Base-by-base conservation (phyloP, 208 protist genomes). In the Acanthamoeba castellanii region DNA sequence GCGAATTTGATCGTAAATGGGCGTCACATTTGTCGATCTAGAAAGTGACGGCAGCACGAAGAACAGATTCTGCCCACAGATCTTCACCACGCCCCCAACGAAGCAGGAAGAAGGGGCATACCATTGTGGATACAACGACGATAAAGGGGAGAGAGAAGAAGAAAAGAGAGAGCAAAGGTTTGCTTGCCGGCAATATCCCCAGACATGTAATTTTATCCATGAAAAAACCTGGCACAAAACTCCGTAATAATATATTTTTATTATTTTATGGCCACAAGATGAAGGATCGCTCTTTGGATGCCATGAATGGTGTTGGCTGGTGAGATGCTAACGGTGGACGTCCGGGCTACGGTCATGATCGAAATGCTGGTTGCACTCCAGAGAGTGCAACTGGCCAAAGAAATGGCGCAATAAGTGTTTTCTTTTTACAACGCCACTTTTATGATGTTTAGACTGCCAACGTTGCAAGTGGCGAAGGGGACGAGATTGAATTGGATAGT, bases 61-160 rank as follows among this genome's bases (percentile, higher is more conserved):
- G 16, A 25, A 61, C 16, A 2, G 0, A 61, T 61, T 0, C 20
- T 61, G 2, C 59, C 59, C 59, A 66, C 0, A 66, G n/a, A 45
- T 42, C 0, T 13, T 78, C 27, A 6, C 11, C 70, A 47, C 5
- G 37, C 16, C 6, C n/a, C n/a, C 37, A 34, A 5, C 66, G 50
- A n/a, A 34, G 22, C 22, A 13, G 30, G 18, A 34, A 20, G 22
- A 72, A 2, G 70, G 70, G 70, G 20, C 70, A 47, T 78, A 78
- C 70, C 70, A 78, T 78, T 20, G 70, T 78, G 22, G 70, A n/a
- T 78, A 47, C n/a, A 47, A 78, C 70, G 70, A 78, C 70, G 70
- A 78, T 78, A 78, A 66, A 66, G 70, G 70, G 37, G 70, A 47
- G 70, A 78, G 70, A 78, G 70, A 78, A 47, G 37, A 78, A 78